Percentiles rank a stretch among this genome's conserved stretches.
phyloP scores from a whole-genome alignment of 805 yeast genomes.

The Lipomyces anomalus region DNA sequence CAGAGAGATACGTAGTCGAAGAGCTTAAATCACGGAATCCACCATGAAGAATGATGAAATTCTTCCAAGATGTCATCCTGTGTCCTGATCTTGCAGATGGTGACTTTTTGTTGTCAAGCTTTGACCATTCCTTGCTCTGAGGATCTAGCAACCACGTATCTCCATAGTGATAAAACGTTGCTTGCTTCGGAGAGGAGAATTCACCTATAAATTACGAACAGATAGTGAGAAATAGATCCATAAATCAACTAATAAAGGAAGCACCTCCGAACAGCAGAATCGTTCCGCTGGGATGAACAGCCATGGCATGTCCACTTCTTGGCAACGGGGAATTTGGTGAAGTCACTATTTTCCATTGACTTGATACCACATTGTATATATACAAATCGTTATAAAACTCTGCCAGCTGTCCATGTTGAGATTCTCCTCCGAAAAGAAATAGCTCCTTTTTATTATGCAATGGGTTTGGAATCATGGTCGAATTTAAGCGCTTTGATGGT shows the following conservation, averaged over 20 bases:
- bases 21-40: slow-evolving; percentile 89
- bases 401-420: slow-evolving; percentile 46
- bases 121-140: slow-evolving; percentile 80
- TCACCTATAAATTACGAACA: too few species aligned
- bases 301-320: slow-evolving; percentile 88
- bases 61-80: slow-evolving; percentile 86
- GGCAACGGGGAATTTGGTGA: slow-evolving; percentile 90
- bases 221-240: too few species aligned
- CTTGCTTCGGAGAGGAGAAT: slow-evolving; percentile 92
- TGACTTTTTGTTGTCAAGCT: slow-evolving; percentile 59
- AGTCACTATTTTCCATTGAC: slow-evolving; percentile 69
- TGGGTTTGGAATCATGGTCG: slow-evolving; percentile 71
- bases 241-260: too few species aligned
- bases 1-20: slow-evolving; percentile 75
- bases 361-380: slow-evolving; percentile 67
- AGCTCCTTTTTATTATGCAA: slow-evolving; percentile 63
- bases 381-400: slow-evolving; percentile 76
- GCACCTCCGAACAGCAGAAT: slow-evolving; percentile 86
- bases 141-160: slow-evolving; percentile 94
- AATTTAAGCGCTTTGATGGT: slow-evolving; percentile 68
- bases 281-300: slow-evolving; percentile 86
- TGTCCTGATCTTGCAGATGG: slow-evolving; percentile 92
- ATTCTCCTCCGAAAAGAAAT: slow-evolving; percentile 87
- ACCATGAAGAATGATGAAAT: slow-evolving; percentile 76
- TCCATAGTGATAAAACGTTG: slow-evolving; percentile 91